Evolutionary conservation across 495 filamentous ascomycete genomes (phyloP).

Genomic region (Neurospora sp.): DNA sequence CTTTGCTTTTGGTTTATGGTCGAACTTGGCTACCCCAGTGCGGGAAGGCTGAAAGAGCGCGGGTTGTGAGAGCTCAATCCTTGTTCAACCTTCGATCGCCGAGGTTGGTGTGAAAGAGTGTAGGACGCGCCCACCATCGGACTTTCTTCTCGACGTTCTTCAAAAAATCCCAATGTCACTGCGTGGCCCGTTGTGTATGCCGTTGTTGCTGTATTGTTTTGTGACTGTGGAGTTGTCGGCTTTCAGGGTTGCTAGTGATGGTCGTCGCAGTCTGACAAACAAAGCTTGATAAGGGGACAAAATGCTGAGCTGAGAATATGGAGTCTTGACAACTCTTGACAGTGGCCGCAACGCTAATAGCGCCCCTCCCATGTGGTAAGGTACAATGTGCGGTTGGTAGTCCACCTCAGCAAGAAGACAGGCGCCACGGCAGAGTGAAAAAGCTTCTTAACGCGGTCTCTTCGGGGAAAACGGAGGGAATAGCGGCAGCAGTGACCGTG

Average conservation of each 20-base stretch:
- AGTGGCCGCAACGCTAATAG: background rate
- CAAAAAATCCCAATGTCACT: background rate
- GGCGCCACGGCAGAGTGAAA: background rate
- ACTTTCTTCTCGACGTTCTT: background rate
- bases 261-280: background rate
- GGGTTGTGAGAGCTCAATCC: background rate
- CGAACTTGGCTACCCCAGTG: conserved; percentile 15
- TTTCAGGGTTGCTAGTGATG: background rate
- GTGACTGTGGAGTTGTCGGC: background rate
- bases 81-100: conserved; percentile 6
- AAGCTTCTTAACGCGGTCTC: background rate
- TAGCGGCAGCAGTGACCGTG: background rate
- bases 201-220: background rate
- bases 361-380: background rate
- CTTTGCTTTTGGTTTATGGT: conserved; percentile 15
- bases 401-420: background rate
- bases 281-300: background rate
- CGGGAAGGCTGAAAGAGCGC: conserved; percentile 23
- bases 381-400: background rate
- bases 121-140: background rate
- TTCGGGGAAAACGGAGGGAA: background rate
- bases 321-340: background rate
- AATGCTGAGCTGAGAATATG: background rate
- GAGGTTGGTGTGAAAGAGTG: background rate
- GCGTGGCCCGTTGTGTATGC: background rate